Base-by-base conservation (phyloP, 225 moss, liverwort and hornwort genomes). In the Ulota crispa region DNA sequence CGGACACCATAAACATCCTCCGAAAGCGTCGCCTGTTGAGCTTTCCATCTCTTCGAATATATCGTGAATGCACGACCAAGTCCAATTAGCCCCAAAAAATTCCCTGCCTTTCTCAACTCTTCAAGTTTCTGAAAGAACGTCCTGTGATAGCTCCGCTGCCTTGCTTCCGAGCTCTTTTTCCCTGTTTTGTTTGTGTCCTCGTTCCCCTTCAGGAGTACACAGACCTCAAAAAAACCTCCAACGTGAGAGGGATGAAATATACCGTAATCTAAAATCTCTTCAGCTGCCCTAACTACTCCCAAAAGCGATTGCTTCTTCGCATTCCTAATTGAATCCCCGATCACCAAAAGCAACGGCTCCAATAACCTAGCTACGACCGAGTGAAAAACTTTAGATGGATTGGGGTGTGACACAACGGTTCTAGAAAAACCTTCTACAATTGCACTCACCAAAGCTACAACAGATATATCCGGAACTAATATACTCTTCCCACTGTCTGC, bases 231-330 rank as follows among this genome's bases (percentile, higher is more conserved):
- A 87, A 89, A 96, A 21, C 92, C 93, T 76, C 91, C 89, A 68
- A 95, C 83, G 79, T 96, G 99, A 79, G 89, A 85, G 61, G 88
- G 63, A 88, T 99, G 93, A 83, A 99, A 99, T 73, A 99, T 81
- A 41, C 96, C 92, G 77, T 89, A 91, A 24, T 82, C 87, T 62
- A 99, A 27, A 47, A 96, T 88, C 60, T 88, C 90, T 81, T 92
- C 86, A 66, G 92, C 84, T 67, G 90, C 92, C 76, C 68, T 83
- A 37, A 83, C 88, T 62, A 96, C 50, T 77, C 88, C 88, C 43
- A 72, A 78, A 32, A 75, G 76, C 23, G 77, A 77, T 9, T 57
- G 64, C 1, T 71, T 65, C 16, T 70, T 50, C 50, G 50, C 71
- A 68, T 82, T 84, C 31, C 65, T 72, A 21, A 78, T 71, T 37